A percentile compares a stretch with the other conserved stretches of the same genome.
Conservation (phyloP, 306 rosid genomes). For the Prosopis cineraria region DNA sequence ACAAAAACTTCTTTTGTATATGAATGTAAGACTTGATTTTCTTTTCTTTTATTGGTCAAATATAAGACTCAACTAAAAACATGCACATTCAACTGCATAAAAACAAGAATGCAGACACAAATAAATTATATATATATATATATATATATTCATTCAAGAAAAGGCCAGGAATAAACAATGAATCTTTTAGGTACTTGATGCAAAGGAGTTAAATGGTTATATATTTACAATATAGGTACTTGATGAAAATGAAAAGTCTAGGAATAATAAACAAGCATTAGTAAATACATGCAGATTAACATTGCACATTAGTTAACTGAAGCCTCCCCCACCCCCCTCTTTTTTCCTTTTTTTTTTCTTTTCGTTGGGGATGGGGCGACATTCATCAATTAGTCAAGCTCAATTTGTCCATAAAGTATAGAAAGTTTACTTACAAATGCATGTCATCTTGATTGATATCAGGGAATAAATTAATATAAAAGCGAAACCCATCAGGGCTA, state of each 20-base stretch:
- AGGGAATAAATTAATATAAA: constrained; percentile 70
- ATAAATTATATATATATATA: too few relatives aligned
- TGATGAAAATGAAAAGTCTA: constrained; percentile 18
- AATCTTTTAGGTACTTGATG: not conserved
- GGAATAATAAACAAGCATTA: constrained; percentile 14
- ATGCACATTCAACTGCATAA: too few relatives aligned
- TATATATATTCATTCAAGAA: not conserved
- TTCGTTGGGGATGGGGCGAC: not conserved
- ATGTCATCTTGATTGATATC: constrained; percentile 64
- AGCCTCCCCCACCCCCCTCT: too few relatives aligned
- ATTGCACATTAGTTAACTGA: not conserved
- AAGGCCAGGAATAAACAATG: not conserved
- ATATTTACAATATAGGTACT: constrained; percentile 4
- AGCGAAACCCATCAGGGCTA: constrained; percentile 93
- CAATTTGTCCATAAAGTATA: not conserved
- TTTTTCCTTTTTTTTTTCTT: not conserved
- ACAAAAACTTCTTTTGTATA: constrained; percentile 18
- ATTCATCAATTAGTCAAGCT: not conserved
- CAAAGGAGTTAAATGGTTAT: constrained; percentile 14
- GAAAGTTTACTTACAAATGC: constrained; percentile 67
- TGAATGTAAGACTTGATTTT: constrained; percentile 23
- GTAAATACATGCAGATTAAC: not conserved
- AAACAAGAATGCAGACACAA: too few relatives aligned
- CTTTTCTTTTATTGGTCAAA: not conserved
- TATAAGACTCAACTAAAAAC: constrained; percentile 26